Evolutionary conservation across 1,284 basidiomycete species (phyloP), one percentile per base, ranked within the genome.

Genomic region (Phellopilus nigrolimitatus): DNA sequence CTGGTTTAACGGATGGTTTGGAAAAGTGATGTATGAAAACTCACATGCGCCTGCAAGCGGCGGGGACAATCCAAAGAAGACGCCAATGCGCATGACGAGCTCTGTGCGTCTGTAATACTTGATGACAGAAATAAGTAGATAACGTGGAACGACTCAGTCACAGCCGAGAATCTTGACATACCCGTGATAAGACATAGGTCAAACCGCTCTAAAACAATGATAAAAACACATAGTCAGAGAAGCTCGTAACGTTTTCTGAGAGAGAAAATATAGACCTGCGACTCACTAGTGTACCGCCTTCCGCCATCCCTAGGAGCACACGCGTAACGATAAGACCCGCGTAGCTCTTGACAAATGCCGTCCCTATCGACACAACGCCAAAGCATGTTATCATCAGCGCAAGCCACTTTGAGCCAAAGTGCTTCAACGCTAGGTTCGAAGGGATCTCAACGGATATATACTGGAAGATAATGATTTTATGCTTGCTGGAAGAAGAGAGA

Each of bases 21-120:
- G n/a, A n/a, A n/a, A n/a, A n/a, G n/a, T n/a, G 24, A 22, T 12
- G 27, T 41, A 19, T 12, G 19, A 15, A 5, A 17, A 59, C 71
- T 49, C 53, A 74, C 72, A 75, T 24, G 71, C 71, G 17, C 73
- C 72, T 24, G 73, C 70, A 43, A 74, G 61, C 13, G 68, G 59
- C 2, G 72, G 69, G 3, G 71, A 66, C 3, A 70, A 41, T 2
- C 72, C 72, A 52, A 72, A 72, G 58, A 74, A 74, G 17, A 74
- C 60, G 0, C 72, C 72, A 12, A 74, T 65, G 12, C 72, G 64
- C 24, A 74, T 61, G 2, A 75, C 71, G 6, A 74, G 59, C 56
- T 75, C 72, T 15, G 60, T 59, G 12, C 72, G 67, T 34, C 71
- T 67, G 59, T 75, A 75, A 56, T 69, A 75, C 72, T 71, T 34